A percentile compares a stretch with the other conserved stretches of the same genome.
phyloP scores from a whole-genome alignment of 306 rosid genomes.

The Corylus avellana region DNA sequence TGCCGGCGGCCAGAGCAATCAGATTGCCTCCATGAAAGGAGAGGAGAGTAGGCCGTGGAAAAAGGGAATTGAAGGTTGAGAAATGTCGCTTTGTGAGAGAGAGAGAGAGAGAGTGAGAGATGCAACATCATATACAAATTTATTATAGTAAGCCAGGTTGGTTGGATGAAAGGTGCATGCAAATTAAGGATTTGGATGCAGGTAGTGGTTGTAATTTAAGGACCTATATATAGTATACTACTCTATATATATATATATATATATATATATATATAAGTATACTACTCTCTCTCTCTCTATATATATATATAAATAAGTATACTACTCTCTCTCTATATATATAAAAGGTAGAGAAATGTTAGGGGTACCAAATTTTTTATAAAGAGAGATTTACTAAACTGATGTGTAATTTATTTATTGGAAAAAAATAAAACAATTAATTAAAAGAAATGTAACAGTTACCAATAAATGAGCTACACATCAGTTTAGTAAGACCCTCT shows the following conservation, averaged over 20 bases:
- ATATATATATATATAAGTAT: neutral
- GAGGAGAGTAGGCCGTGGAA: constrained; percentile 13
- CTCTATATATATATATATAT: too few relatives aligned
- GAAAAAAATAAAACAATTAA: too few relatives aligned
- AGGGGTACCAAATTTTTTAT: too few relatives aligned
- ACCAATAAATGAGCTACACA: too few relatives aligned
- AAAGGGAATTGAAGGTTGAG: constrained; percentile 12
- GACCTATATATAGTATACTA: neutral
- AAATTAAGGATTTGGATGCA: neutral
- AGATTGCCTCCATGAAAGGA: neutral
- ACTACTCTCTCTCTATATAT: too few relatives aligned
- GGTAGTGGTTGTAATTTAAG: neutral
- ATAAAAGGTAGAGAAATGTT: too few relatives aligned
- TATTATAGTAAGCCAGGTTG: neutral
- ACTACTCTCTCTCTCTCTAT: too few relatives aligned
- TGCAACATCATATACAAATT: neutral
- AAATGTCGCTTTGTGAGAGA: neutral
- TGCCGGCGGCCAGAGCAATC: neutral
- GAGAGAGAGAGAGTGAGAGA: neutral
- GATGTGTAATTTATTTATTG: too few relatives aligned
- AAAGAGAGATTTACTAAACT: too few relatives aligned
- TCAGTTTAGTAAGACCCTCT: too few relatives aligned
- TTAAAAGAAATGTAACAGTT: too few relatives aligned
- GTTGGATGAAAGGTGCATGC: neutral
- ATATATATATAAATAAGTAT: too few relatives aligned